Conservation (phyloP, 163 green algal species). For the Scenedesmus sp. region DNA sequence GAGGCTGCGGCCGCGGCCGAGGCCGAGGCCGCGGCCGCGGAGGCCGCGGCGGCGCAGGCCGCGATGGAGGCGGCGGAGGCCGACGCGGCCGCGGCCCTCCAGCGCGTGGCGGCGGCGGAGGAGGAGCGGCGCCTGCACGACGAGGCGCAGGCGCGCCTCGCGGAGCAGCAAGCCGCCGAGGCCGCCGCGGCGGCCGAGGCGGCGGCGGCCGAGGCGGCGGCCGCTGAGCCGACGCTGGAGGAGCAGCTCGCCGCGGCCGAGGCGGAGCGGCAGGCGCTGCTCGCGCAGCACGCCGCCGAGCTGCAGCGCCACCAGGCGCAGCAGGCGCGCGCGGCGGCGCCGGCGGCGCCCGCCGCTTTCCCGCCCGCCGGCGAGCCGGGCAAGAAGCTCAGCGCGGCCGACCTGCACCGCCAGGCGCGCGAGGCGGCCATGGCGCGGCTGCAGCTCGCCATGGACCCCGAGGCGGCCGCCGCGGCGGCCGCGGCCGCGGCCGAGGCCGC, state of each 20-base stretch:
- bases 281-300: not conserved
- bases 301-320: constrained; percentile 12
- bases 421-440: not conserved
- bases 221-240: too few relatives aligned
- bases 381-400: not conserved
- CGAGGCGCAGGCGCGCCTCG: not conserved
- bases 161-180: not conserved
- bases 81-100: too few relatives aligned
- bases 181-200: not conserved
- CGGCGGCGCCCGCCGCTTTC: too few relatives aligned
- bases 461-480: not conserved
- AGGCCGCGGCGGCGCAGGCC: too few relatives aligned
- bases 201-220: not conserved
- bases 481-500: not conserved
- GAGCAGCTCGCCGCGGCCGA: not conserved
- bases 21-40: too few relatives aligned
- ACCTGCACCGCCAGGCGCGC: not conserved
- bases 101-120: not conserved
- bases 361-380: too few relatives aligned
- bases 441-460: too few relatives aligned
- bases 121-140: not conserved
- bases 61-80: too few relatives aligned
- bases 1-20: too few relatives aligned
- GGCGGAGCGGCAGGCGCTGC: not conserved
- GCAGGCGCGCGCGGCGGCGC: too few relatives aligned